Conservation (phyloP, 176 grass and related monocot species). For the Hordeum vulgare region DNA sequence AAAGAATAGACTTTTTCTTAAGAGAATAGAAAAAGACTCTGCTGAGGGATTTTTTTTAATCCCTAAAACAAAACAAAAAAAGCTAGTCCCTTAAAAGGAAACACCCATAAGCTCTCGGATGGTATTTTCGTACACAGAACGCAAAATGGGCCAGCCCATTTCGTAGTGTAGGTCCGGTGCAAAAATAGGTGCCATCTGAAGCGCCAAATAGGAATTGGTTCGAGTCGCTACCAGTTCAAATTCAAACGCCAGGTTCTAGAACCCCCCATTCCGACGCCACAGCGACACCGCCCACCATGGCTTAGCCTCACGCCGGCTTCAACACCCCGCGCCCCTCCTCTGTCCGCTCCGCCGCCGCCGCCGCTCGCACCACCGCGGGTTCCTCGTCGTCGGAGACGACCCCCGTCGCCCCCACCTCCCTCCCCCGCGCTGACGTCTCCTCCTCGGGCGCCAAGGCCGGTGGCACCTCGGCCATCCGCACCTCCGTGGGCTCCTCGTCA, state of each 20-base stretch:
- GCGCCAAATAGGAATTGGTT: too few relatives aligned
- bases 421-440: not conserved
- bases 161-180: too few relatives aligned
- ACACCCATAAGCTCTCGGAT: too few relatives aligned
- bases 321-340: not conserved
- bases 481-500: not conserved
- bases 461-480: not conserved
- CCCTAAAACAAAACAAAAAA: too few relatives aligned
- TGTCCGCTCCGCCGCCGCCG: not conserved
- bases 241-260: not conserved
- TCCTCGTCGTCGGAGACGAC: not conserved
- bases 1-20: too few relatives aligned
- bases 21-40: too few relatives aligned
- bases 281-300: slow-evolving; percentile 20
- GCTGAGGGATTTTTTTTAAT: too few relatives aligned
- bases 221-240: not conserved
- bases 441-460: slow-evolving; percentile 11
- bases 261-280: not conserved
- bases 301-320: slow-evolving; percentile 1
- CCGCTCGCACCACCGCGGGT: not conserved
- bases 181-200: not conserved
- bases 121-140: too few relatives aligned
- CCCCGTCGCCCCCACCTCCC: not conserved
- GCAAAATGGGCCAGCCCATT: too few relatives aligned
- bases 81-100: too few relatives aligned